Conservation (phyloP, 1,284 basidiomycete genomes). For the Microbotryum saponariae region DNA sequence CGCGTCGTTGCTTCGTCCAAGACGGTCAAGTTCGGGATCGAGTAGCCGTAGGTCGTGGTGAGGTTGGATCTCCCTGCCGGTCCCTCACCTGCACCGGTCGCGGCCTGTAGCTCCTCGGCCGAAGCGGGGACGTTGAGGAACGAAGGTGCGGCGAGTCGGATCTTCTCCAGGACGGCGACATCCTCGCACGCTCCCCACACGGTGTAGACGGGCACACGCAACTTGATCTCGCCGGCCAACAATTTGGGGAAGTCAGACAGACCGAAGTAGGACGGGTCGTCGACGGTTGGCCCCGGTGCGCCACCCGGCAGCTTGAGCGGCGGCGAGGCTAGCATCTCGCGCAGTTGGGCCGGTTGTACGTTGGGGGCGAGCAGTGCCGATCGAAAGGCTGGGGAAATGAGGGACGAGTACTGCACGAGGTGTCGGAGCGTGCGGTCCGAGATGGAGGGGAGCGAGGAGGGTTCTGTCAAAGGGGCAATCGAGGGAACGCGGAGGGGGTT, state of each 20-base stretch:
- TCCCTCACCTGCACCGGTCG: conserved; percentile 1
- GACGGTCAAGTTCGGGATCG: conserved; percentile 69
- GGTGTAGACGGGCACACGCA: conserved; percentile 87
- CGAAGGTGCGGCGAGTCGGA: conserved; percentile 34
- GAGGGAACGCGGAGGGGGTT: neutral
- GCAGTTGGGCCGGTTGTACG: conserved; percentile 26
- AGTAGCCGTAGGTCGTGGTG: conserved; percentile 27
- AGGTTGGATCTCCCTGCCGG: neutral
- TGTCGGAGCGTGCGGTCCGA: conserved; percentile 64
- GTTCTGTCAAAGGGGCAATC: conserved; percentile 17
- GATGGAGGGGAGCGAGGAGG: conserved; percentile 33
- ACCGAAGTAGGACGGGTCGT: conserved; percentile 39
- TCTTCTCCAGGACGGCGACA: conserved; percentile 61
- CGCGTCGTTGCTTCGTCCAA: conserved; percentile 91
- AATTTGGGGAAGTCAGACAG: conserved; percentile 92
- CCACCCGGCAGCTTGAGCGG: conserved; percentile 49
- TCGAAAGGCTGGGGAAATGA: conserved; percentile 74
- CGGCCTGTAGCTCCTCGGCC: neutral
- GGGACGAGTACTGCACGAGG: conserved; percentile 94
- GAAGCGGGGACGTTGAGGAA: conserved; percentile 13
- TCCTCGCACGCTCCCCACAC: conserved; percentile 98
- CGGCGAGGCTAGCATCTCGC: conserved; percentile 33
- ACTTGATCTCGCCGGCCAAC: conserved; percentile 68
- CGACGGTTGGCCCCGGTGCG: conserved; percentile 42
- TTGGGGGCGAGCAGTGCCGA: conserved; percentile 52